phyloP scores from a whole-genome alignment of 139 green algal species.

The Closterium sp. region DNA sequence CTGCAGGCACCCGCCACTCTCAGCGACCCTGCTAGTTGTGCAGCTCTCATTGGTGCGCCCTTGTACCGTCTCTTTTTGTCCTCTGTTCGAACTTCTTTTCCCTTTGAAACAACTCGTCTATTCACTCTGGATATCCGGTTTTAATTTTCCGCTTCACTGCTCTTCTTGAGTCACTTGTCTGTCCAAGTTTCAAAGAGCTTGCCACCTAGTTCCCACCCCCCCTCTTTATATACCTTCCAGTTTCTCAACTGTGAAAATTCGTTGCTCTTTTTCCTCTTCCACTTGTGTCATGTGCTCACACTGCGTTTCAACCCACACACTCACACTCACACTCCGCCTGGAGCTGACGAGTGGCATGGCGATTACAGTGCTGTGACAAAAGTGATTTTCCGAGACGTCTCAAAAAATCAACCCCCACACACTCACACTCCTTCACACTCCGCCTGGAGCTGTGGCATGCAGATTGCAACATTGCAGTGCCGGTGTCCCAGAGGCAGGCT shows the following conservation, averaged over 20 bases:
- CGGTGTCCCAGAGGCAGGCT: slow-evolving; percentile 19
- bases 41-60: slow-evolving; percentile 24
- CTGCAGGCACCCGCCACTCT: slow-evolving; percentile 31
- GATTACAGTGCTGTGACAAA: slow-evolving; percentile 37
- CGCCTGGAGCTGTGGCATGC: too few species aligned
- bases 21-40: slow-evolving; percentile 13
- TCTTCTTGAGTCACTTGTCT: too few species aligned
- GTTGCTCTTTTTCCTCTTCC: too few species aligned
- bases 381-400: too few species aligned
- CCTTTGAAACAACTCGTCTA: too few species aligned
- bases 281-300: too few species aligned
- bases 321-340: background rate
- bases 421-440: too few species aligned
- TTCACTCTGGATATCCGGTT: too few species aligned
- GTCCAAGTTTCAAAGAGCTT: too few species aligned
- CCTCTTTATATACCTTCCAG: background rate
- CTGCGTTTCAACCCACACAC: background rate
- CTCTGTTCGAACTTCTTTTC: background rate
- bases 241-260: too few species aligned
- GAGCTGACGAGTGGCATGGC: slow-evolving; percentile 43
- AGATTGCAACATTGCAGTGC: slow-evolving; percentile 50
- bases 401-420: too few species aligned
- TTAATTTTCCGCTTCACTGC: too few species aligned
- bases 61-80: background rate
- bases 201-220: background rate